These are phyloP conservation scores for Blastobotrys petasosporus DNA, from an alignment of 1,139 yeast species.

Conservation along the genomic window DNA sequence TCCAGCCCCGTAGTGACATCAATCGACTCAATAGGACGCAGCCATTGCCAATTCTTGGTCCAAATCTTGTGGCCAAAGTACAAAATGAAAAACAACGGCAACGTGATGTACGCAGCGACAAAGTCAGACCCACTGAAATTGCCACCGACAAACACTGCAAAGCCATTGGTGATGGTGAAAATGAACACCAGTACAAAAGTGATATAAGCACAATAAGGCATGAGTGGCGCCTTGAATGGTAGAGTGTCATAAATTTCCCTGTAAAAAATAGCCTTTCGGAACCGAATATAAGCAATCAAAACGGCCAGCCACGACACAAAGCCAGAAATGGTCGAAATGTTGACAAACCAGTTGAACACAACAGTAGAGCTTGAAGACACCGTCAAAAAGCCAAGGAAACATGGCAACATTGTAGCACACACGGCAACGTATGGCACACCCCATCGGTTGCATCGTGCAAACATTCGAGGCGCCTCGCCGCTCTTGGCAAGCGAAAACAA, in stretches of 20 bases:
- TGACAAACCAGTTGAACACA: slow-evolving; percentile 51
- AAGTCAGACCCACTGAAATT: slow-evolving; percentile 46
- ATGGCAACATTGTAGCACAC: slow-evolving; percentile 34
- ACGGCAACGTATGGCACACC: slow-evolving; percentile 51
- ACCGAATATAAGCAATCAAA: slow-evolving; percentile 44
- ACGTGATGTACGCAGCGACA: slow-evolving; percentile 46
- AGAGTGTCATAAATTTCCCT: slow-evolving; percentile 27
- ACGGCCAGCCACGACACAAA: slow-evolving; percentile 51
- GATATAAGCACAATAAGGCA: slow-evolving; percentile 45
- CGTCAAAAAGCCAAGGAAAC: slow-evolving; percentile 42
- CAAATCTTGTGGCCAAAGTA: slow-evolving; percentile 49
- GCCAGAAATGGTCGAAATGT: slow-evolving; percentile 48
- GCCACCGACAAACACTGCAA: slow-evolving; percentile 51
- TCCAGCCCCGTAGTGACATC: slow-evolving; percentile 49
- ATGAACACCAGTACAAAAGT: slow-evolving; percentile 40
- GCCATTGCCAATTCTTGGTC: slow-evolving; percentile 41
- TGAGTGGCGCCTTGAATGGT: slow-evolving; percentile 41
- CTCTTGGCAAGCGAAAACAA: slow-evolving; percentile 50
- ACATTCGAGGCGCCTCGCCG: slow-evolving; percentile 42
- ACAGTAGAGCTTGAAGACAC: slow-evolving; percentile 34
- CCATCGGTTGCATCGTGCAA: slow-evolving; percentile 44
- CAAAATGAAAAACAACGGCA: slow-evolving; percentile 42
- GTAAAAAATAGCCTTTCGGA: slow-evolving; percentile 43
- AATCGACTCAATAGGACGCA: slow-evolving; percentile 39
- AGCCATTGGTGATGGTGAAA: slow-evolving; percentile 66